Evolutionary conservation across 1,284 basidiomycete species (phyloP).

Genomic region (Cystobasidiaceae sp.): DNA sequence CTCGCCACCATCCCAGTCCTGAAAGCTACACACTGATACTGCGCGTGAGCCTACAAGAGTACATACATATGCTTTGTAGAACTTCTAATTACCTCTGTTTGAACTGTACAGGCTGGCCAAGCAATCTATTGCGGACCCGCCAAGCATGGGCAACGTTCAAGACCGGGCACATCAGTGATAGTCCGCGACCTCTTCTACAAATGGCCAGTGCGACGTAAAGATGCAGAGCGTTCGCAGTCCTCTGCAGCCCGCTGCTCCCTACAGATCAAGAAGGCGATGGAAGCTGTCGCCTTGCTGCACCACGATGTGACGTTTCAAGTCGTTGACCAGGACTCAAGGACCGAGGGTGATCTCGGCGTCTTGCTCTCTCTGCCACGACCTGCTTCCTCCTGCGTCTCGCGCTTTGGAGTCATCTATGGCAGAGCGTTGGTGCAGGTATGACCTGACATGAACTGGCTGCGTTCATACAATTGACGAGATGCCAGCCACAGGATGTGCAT

Average conservation of each 20-base stretch:
- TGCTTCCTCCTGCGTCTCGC: neutral
- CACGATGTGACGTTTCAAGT: constrained; percentile 65
- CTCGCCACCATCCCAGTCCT: constrained; percentile 54
- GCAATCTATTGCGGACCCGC: constrained; percentile 66
- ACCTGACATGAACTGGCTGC: neutral
- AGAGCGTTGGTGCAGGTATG: neutral
- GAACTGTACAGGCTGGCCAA: constrained; percentile 56
- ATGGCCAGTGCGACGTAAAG: constrained; percentile 58
- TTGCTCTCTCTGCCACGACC: neutral
- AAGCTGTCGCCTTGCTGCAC: constrained; percentile 65
- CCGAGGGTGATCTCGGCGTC: too few relatives aligned
- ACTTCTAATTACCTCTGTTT: neutral
- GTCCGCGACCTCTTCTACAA: constrained; percentile 81
- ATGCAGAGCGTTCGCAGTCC: constrained; percentile 31
- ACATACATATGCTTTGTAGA: neutral
- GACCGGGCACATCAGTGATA: constrained; percentile 68
- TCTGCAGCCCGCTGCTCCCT: constrained; percentile 56
- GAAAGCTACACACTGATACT: constrained; percentile 21
- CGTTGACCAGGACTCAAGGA: too few relatives aligned
- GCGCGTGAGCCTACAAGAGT: neutral
- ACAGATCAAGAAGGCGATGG: constrained; percentile 63
- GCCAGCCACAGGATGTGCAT: too few relatives aligned
- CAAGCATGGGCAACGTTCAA: constrained; percentile 63
- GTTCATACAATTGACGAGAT: too few relatives aligned
- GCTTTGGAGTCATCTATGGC: neutral